These are phyloP conservation scores for Astrothelium subdiscretum DNA, from an alignment of 495 filamentous ascomycete genomes.

Conservation along the genomic window DNA sequence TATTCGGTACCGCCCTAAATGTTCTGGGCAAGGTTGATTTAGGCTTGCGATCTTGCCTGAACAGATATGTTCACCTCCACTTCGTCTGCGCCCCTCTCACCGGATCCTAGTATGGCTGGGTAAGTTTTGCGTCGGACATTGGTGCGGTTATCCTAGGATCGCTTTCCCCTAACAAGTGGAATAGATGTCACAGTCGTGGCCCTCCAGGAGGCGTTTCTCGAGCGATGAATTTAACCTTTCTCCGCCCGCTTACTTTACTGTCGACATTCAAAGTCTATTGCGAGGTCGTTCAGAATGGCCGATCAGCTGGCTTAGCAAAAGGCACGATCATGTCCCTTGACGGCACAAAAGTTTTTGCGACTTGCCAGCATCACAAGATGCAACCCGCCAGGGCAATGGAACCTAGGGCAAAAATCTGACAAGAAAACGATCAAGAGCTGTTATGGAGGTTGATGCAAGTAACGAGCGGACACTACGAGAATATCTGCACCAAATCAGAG, in stretches of 20 bases:
- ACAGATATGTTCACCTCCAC: neutral
- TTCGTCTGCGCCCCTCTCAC: neutral
- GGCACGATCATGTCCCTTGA: neutral
- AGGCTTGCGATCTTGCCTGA: neutral
- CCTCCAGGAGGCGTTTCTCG: neutral
- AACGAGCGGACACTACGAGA: too few species aligned
- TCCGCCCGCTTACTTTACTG: neutral
- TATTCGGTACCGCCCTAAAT: neutral
- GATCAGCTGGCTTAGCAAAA: neutral
- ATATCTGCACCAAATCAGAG: too few species aligned
- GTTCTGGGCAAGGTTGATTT: neutral
- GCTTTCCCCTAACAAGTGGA: neutral
- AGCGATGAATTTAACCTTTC: neutral
- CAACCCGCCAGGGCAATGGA: too few species aligned
- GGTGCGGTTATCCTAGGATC: too few species aligned
- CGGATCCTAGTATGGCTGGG: neutral
- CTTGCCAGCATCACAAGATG: neutral
- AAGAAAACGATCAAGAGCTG: too few species aligned
- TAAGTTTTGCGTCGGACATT: neutral
- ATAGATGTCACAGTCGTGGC: neutral
- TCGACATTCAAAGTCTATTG: neutral
- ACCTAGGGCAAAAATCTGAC: too few species aligned
- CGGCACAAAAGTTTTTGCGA: neutral
- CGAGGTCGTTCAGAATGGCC: neutral
- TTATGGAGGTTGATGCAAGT: too few species aligned